Conservation (phyloP, 768 basidiomycete species). For the Suillus brevipes region DNA sequence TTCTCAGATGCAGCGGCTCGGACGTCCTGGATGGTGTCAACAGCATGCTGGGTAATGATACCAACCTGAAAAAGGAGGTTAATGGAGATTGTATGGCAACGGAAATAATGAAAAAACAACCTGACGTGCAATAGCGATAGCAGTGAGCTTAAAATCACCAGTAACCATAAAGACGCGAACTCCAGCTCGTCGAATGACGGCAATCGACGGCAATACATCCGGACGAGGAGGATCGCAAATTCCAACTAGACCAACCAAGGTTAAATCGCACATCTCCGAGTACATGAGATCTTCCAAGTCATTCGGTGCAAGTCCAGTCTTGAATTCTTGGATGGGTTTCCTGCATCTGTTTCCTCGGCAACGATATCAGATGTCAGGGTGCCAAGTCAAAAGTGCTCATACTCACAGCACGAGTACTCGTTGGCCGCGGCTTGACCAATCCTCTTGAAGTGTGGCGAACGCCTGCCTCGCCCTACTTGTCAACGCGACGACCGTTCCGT, state of each 20-base stretch:
- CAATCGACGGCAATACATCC: conserved; percentile 44
- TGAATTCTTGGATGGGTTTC: conserved; percentile 6
- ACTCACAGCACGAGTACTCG: conserved; percentile 44
- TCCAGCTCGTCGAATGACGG: conserved; percentile 45
- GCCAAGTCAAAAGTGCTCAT: background rate
- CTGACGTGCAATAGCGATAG: conserved; percentile 44
- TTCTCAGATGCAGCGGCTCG: conserved; percentile 19
- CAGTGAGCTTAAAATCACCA: conserved; percentile 48
- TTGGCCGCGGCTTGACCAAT: conserved; percentile 44
- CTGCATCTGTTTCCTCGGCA: background rate
- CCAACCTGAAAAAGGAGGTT: conserved; percentile 27
- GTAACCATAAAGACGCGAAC: conserved; percentile 51
- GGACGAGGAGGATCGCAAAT: conserved; percentile 53
- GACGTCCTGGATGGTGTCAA: conserved; percentile 28
- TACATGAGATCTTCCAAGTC: conserved; percentile 34
- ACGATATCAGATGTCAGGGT: background rate
- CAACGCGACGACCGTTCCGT: conserved; percentile 27
- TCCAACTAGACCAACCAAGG: conserved; percentile 47
- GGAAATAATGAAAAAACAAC: conserved; percentile 27
- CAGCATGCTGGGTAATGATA: conserved; percentile 35
- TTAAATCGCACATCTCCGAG: conserved; percentile 35
- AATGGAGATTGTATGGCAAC: background rate
- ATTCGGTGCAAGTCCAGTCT: conserved; percentile 12
- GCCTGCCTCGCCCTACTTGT: conserved; percentile 13
- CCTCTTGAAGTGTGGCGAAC: conserved; percentile 27